Base-by-base conservation (phyloP, 1,139 yeast species). In the Candida frijolesensis region DNA sequence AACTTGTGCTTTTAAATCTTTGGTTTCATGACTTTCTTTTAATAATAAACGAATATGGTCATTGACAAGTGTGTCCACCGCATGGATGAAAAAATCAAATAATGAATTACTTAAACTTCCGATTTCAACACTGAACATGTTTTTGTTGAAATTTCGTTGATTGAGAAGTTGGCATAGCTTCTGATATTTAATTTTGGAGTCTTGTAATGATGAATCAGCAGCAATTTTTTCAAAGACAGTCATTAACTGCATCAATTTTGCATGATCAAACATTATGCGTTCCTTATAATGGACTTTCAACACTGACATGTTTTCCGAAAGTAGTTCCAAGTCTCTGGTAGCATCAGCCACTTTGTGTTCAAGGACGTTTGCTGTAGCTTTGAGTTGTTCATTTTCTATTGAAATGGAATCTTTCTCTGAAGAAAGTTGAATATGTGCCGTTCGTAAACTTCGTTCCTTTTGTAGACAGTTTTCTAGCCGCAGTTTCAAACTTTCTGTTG, bases 61-160 rank as follows among this genome's bases (percentile, higher is more conserved):
- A 45, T 77, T 72, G 1, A 83, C 82, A 15, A 84, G 71, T 8
- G 84, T 79, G 35, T 77, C 82, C 4, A 82, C 77, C 0, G 89
- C 90, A 47, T 84, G 68, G 14, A 80, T 78, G 55, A 83, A 81
- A 59, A 83, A 85, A 22, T 78, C 79, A 56, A 82, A 78, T 1
- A 85, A 69, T 0, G 85, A 75, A 46, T 78, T 79, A 47, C 82
- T 82, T 18, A 77, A 70, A n/a, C 80, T 78, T 50, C 72, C 70
- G 11, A 77, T 65, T 38, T 64, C 58, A 14, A 62, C 66, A 41
- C 72, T 58, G 46, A 76, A 70, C 3, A n/a, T 32, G 40, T 9
- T 42, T 54, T 53, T 42, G 29, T 25, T 25, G 8, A 25, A 25
- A 53, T 46, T 44, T 55, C 54, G 29, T 51, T 49, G 14, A 63